A percentile compares a stretch with the other conserved stretches of the same genome.
These are phyloP conservation scores for Paecilomyces fulvus DNA, from an alignment of 2,329 filamentous ascomycete species.

Conservation along the genomic window DNA sequence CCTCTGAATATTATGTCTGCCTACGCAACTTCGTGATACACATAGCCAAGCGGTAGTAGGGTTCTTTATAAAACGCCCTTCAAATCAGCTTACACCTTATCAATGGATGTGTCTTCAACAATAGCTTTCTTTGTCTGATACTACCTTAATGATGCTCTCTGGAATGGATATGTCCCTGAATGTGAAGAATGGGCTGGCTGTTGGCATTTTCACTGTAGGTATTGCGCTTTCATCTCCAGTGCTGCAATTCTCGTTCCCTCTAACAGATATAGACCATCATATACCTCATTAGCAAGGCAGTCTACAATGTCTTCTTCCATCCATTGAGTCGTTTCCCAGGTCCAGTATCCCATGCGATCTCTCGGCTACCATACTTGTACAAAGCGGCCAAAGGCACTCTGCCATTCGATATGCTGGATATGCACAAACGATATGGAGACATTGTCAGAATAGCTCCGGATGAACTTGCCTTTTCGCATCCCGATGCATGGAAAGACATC, in stretches of 20 bases:
- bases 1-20: neutral
- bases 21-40: neutral
- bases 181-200: neutral
- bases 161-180: neutral
- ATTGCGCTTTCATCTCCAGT: neutral
- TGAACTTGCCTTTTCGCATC: constrained; percentile 15
- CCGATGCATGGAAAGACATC: constrained; percentile 21
- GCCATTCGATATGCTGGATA: constrained; percentile 11
- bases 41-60: neutral
- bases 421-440: constrained; percentile 20
- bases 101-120: neutral
- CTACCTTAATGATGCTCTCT: neutral
- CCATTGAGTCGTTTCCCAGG: constrained; percentile 17
- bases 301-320: constrained; percentile 18
- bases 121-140: neutral
- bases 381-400: constrained; percentile 10
- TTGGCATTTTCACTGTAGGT: neutral
- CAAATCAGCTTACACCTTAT: neutral
- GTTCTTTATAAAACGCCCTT: neutral
- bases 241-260: neutral
- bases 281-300: neutral
- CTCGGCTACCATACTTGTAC: constrained; percentile 9
- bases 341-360: constrained; percentile 7
- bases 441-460: constrained; percentile 21
- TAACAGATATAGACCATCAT: neutral